phyloP scores from a whole-genome alignment of 495 filamentous ascomycete genomes.

The Halenospora varia region DNA sequence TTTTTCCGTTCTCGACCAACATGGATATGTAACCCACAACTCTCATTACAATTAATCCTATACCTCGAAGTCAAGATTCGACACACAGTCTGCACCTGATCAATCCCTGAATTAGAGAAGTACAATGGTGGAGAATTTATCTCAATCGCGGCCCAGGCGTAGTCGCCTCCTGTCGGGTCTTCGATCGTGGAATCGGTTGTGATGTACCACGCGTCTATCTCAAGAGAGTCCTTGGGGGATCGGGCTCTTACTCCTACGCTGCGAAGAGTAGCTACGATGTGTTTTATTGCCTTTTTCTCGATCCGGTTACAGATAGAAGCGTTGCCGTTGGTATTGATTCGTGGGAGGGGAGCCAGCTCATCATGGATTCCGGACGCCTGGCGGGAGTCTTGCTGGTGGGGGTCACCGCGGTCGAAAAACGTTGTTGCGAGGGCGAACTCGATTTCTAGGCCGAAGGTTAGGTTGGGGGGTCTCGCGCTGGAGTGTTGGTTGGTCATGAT shows the following conservation, averaged over 20 bases:
- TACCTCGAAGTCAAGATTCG: too few relatives aligned
- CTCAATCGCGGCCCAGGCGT: background rate
- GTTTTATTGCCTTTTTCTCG: too few relatives aligned
- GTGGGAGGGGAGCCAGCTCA: background rate
- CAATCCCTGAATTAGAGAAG: background rate
- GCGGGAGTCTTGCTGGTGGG: background rate
- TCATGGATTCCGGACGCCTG: background rate
- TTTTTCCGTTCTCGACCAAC: background rate
- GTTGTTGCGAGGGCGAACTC: background rate
- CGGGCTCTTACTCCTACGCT: too few relatives aligned
- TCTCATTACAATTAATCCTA: background rate
- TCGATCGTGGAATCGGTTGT: background rate
- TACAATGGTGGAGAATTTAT: background rate
- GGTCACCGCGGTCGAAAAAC: background rate
- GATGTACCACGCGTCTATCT: too few relatives aligned
- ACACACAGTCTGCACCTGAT: background rate
- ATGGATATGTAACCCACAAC: background rate
- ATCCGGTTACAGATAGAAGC: too few relatives aligned
- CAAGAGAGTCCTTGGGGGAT: too few relatives aligned
- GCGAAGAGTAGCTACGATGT: too few relatives aligned
- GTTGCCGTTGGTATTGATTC: too few relatives aligned
- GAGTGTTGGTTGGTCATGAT: too few relatives aligned
- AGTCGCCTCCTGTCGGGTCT: background rate
- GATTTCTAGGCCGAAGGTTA: slow-evolving; percentile 5
- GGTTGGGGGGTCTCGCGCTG: too few relatives aligned